These are phyloP conservation scores for Akanthomyces dipterigenus DNA, from an alignment of 2,329 filamentous ascomycete genomes.

Conservation along the genomic window DNA sequence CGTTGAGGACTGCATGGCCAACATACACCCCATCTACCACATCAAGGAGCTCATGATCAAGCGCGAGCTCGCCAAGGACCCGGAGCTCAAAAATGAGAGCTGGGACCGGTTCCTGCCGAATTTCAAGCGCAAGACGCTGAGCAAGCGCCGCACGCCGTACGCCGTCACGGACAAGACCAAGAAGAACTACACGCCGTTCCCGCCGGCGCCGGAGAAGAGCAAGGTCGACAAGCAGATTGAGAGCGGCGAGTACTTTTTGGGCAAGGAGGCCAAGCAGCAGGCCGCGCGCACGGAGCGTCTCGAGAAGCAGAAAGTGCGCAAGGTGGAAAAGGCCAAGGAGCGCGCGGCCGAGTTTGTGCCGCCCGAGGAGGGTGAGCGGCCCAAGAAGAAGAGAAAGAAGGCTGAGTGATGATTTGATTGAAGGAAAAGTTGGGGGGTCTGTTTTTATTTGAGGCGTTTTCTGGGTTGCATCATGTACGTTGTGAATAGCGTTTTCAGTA, in stretches of 20 bases:
- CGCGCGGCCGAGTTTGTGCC: slow-evolving; percentile 80
- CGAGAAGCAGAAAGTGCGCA: slow-evolving; percentile 80
- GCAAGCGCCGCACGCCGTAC: slow-evolving; percentile 72
- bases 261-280: slow-evolving; percentile 86
- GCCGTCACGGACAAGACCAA: slow-evolving; percentile 89
- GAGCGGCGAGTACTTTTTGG: slow-evolving; percentile 92
- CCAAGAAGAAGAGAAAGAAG: slow-evolving; percentile 57
- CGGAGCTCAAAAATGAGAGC: slow-evolving; percentile 75
- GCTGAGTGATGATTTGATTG: slow-evolving; percentile 19
- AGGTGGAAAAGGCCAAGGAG: slow-evolving; percentile 80
- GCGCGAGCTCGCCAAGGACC: slow-evolving; percentile 83
- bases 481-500: slow-evolving; percentile 3
- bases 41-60: slow-evolving; percentile 81
- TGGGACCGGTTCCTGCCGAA: slow-evolving; percentile 97
- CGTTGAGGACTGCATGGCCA: slow-evolving; percentile 93
- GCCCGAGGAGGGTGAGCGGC: slow-evolving; percentile 66
- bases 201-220: slow-evolving; percentile 94
- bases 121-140: slow-evolving; percentile 90
- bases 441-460: neutral
- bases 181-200: slow-evolving; percentile 96
- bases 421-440: neutral
- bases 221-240: slow-evolving; percentile 98
- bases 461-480: slow-evolving; percentile 8
- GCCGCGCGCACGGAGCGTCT: slow-evolving; percentile 71
- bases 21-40: slow-evolving; percentile 90